Evolutionary conservation across 441 rosid genomes (phyloP), one percentile per base, ranked within the genome.

Genomic region (Erysimum cheiri): DNA sequence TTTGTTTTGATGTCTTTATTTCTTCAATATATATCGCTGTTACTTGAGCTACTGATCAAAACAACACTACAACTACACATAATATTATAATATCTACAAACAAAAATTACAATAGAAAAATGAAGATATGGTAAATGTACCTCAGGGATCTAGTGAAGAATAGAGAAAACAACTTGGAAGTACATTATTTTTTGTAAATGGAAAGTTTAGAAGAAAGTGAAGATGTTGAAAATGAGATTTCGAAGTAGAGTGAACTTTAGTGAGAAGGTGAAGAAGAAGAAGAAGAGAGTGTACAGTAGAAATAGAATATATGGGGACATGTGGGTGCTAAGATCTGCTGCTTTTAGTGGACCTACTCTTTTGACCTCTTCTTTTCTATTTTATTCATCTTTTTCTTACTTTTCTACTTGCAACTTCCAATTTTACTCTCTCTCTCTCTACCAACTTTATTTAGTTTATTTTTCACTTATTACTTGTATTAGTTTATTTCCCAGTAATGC

Each of bases 241-340:
- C 32, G 24, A 60, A 67, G 64, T 26, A 74, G 77, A 68, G 58
- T 60, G 64, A 43, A 57, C 74, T 70, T 71, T 28, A 64, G 76
- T 13, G 64, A 60, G 12, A 62, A 41, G 44, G 73, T 37, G 41
- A 72, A 37, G 28, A 59, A 28, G 19, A 58, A 22, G 73, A 41
- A 67, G 72, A 60, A 54, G 73, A 74, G 64, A 74, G 78, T 74
- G 74, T 74, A 74, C 78, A 74, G 74, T 74, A 48, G 60, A 62
- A 74, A 74, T 74, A 74, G 78, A 69, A 74, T 74, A 68, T 74
- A 9, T 74, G 36, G 74, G 69, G 65, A 14, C 78, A 74, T 68
- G 78, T 74, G 78, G 64, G 50, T 60, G 59, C 78, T 74, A 60
- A 74, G 78, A 74, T 74, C 73, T 74, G 69, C 57, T 74, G 59